phyloP scores from a whole-genome alignment of 768 basidiomycete genomes.

The Leccinum ochraceum region DNA sequence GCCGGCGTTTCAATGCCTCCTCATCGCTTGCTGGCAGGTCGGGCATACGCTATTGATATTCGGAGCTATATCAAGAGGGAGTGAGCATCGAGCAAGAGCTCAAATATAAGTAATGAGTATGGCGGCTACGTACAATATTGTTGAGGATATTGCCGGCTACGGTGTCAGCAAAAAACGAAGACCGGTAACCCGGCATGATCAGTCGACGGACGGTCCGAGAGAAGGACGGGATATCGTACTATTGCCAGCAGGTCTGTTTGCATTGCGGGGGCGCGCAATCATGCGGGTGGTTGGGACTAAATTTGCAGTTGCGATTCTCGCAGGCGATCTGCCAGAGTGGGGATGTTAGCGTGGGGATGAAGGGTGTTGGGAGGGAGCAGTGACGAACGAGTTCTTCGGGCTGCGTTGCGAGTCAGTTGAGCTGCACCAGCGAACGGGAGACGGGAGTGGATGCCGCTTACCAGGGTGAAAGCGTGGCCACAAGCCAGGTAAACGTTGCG shows the following conservation, averaged over 20 bases:
- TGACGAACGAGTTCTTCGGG: constrained; percentile 39
- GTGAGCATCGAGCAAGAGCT: background rate
- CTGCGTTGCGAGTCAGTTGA: constrained; percentile 23
- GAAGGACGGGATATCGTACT: constrained; percentile 35
- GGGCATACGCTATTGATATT: constrained; percentile 44
- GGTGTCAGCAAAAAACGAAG: constrained; percentile 3
- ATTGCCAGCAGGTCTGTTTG: constrained; percentile 48
- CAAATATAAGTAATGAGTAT: background rate
- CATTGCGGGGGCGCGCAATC: constrained; percentile 45
- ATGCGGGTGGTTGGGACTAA: constrained; percentile 52
- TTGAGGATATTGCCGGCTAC: constrained; percentile 45
- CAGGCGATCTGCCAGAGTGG: constrained; percentile 46
- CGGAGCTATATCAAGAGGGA: constrained; percentile 35
- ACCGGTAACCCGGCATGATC: background rate
- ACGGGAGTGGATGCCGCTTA: constrained; percentile 25
- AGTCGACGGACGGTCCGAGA: background rate
- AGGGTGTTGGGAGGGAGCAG: background rate
- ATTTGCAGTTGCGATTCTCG: constrained; percentile 47
- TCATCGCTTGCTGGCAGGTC: constrained; percentile 35
- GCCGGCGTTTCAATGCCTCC: constrained; percentile 22
- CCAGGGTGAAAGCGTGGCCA: constrained; percentile 46
- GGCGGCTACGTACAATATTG: constrained; percentile 42
- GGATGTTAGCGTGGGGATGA: constrained; percentile 10
- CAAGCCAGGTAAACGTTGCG: constrained; percentile 50
- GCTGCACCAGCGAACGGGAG: background rate